Conservation (phyloP, 345 rosid species). For the Pistacia vera region DNA sequence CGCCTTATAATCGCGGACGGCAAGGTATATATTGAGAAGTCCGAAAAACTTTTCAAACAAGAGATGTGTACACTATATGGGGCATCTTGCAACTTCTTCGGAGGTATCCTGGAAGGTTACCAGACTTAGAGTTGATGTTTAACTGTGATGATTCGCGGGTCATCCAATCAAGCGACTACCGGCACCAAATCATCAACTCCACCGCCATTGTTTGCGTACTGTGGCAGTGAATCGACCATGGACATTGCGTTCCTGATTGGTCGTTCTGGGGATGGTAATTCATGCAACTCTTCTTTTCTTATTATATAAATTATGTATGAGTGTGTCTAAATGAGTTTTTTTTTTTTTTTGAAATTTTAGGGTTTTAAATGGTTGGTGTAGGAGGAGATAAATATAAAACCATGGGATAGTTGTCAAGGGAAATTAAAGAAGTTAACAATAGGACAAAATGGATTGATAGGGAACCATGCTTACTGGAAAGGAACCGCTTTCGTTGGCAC, state of each 20-base stretch:
- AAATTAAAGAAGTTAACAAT: conserved; percentile 54
- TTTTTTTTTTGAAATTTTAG: background rate
- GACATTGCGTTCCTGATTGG: conserved; percentile 65
- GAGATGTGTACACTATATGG: conserved; percentile 63
- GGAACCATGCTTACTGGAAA: conserved; percentile 85
- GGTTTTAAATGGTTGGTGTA: background rate
- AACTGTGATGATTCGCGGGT: conserved; percentile 50
- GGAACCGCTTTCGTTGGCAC: conserved; percentile 68
- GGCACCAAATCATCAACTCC: conserved; percentile 35
- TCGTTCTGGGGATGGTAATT: conserved; percentile 72
- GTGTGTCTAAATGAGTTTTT: too few species aligned
- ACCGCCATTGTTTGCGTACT: conserved; percentile 58
- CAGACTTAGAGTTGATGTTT: conserved; percentile 66
- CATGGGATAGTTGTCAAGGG: too few species aligned
- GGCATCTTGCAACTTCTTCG: conserved; percentile 60
- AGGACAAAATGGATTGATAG: conserved; percentile 58
- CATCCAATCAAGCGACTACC: conserved; percentile 26
- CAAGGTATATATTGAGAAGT: conserved; percentile 40
- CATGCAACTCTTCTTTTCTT: too few species aligned
- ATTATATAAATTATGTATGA: too few species aligned
- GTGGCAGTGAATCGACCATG: conserved; percentile 35
- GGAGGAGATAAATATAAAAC: conserved; percentile 82
- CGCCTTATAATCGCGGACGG: conserved; percentile 45
- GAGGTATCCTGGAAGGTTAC: conserved; percentile 56
- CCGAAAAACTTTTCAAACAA: conserved; percentile 41